Evolutionary conservation across 2,329 filamentous ascomycete species (phyloP), one percentile per base, ranked within the genome.

Genomic region (Exophiala calicioides): DNA sequence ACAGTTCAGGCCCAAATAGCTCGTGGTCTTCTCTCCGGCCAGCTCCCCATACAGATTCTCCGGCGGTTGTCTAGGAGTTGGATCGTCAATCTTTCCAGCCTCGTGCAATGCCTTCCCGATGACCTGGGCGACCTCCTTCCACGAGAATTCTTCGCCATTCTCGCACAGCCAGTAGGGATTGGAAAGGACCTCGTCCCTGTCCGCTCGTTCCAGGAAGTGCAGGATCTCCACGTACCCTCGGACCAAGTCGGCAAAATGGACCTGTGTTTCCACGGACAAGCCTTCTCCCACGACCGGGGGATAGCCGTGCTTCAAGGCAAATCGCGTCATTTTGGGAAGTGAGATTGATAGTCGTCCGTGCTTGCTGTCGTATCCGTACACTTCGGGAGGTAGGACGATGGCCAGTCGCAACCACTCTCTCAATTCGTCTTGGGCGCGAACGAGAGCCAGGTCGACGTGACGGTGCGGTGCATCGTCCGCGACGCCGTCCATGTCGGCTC

Each of bases 161-260:
- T 54, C 51, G 59, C 65, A 70, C 60, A 77, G 75, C 57, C 68
- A 77, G 54, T 77, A 78, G 1, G 72, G 73, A 48, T 76, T 75
- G 24, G 62, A 47, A 1, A 70, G 54, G 2, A 67, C 51, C 3
- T 67, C 58, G 5, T 55, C 49, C 0, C 60, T 43, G 2, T 60
- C 35, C 0, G 58, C 49, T 4, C 53, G 29, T 44, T 76, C 74
- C 18, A 77, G 59, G 43, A 65, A 66, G 53, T 74, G 71, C 21
- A 77, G 55, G 1, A 77, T 49, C 0, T 63, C 59, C 10, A 73
- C 57, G 51, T 76, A 77, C 0, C 63, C 74, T 3, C 69, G 55
- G 3, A 73, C 72, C 2, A 77, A 61, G 56, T 77, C 74, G n/a
- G 61, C 45, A 3, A 77, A 74, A 55, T 77, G 75, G 19, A 77